Base-by-base conservation (phyloP, 202 grass and related monocot species). In the Panicum hallii region DNA sequence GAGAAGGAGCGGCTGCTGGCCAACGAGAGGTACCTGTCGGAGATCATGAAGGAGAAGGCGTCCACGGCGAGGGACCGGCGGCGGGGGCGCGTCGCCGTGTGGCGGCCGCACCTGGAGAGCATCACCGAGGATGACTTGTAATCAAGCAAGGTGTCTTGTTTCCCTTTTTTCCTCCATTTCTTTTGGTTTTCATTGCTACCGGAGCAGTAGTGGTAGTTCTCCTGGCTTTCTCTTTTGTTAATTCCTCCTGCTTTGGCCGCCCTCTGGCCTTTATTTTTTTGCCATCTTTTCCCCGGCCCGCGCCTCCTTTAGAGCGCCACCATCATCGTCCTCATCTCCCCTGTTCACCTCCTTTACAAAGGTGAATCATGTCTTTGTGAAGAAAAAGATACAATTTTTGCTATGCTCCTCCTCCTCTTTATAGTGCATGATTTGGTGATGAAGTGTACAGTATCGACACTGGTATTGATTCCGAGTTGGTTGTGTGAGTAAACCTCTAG, bases 61-160 rank as follows among this genome's bases (percentile, higher is more conserved):
- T 91, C 93, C 58, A 89, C 89, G 28, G 86, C 84, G 56, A 74
- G 89, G 81, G 86, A 92, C 8, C 76, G 91, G 76, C 86, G 88
- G 88, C 93, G 90, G 43, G 91, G 93, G 41, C 90, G 97, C 54
- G 90, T 97, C 63, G 91, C 85, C 7, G 97, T 95, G 45, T 99
- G 97, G 97, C 93, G 97, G 26, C 97, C 97, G 70, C 97, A 94
- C 89, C 87, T 99, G 48, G 97, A 99, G 85, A 99, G 97, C 88
- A 99, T 99, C 90, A 93, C 88, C 69, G 97, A 99, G 88, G 90
- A 88, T 82, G 96, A 95, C 86, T 87, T 95, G 73, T 99, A 90
- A 98, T 83, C 79, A 82, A 75, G 79, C 87, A 85, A 89, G 83
- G 85, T 82, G 86, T 92, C 80, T 55, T 83, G 80, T 70, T 65